A percentile compares a stretch with the other conserved stretches of the same genome.
phyloP scores from a whole-genome alignment of 306 rosid species.

The Sesbania bispinosa region DNA sequence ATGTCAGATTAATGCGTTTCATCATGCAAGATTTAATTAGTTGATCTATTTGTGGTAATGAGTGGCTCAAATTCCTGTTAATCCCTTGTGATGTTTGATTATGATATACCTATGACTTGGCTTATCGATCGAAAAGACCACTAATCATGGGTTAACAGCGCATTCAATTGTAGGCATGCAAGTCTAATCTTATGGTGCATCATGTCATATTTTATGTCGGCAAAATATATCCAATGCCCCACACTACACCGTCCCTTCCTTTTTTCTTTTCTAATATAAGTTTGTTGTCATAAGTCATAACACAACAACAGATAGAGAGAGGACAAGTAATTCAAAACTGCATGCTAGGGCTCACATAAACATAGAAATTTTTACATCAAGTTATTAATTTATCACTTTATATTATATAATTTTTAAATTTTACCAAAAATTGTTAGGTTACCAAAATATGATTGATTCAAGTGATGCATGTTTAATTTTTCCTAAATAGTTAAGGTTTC shows the following conservation, averaged over 20 bases:
- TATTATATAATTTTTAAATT: no score
- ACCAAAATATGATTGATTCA: no score
- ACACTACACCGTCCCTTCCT: background rate
- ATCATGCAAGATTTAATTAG: background rate
- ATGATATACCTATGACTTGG: constrained; percentile 5
- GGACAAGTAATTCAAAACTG: background rate
- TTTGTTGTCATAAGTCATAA: background rate
- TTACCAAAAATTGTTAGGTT: no score
- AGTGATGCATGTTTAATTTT: no score
- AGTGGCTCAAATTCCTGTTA: background rate
- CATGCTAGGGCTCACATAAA: no score
- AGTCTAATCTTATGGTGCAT: constrained; percentile 18
- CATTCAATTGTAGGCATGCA: constrained; percentile 15
- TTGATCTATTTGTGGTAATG: background rate
- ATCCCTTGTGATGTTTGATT: constrained; percentile 3
- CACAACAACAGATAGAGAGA: background rate
- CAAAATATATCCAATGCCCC: constrained; percentile 4
- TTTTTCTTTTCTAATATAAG: background rate
- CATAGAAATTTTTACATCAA: no score
- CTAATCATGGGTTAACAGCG: constrained; percentile 11
- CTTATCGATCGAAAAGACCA: background rate
- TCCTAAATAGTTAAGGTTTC: no score
- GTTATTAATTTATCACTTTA: no score
- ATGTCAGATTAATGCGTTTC: constrained; percentile 7
- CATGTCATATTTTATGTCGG: constrained; percentile 15